These are phyloP conservation scores for Pholiota molesta DNA, from an alignment of 768 basidiomycete species.

Conservation along the genomic window DNA sequence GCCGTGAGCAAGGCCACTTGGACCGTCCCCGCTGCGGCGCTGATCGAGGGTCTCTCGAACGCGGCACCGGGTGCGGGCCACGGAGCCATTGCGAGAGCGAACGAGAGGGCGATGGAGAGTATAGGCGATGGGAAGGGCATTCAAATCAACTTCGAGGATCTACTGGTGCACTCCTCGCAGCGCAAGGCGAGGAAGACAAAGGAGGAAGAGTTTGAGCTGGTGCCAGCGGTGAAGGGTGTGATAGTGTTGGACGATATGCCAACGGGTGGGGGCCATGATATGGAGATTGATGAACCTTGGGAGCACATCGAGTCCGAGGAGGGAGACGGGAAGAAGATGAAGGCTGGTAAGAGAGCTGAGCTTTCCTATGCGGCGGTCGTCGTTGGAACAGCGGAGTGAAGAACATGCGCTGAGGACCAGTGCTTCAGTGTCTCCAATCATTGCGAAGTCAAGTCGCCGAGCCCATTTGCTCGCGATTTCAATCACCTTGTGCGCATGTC, in stretches of 20 bases:
- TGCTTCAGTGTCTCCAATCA: neutral
- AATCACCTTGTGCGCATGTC: neutral
- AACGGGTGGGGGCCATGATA: conserved; percentile 16
- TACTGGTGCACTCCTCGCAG: conserved; percentile 16
- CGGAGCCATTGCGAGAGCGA: conserved; percentile 7
- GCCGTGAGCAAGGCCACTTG: conserved; percentile 13
- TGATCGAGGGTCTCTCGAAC: conserved; percentile 4
- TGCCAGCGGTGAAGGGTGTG: conserved; percentile 56
- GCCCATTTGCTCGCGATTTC: neutral
- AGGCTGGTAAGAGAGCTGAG: neutral
- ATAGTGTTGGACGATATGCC: conserved; percentile 57
- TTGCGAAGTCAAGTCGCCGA: neutral
- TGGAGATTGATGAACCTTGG: neutral
- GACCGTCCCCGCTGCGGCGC: neutral
- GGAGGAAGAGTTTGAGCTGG: conserved; percentile 59
- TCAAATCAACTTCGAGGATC: conserved; percentile 7
- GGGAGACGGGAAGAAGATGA: conserved; percentile 1
- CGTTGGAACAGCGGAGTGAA: neutral
- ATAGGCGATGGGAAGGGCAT: neutral
- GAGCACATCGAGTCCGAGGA: neutral
- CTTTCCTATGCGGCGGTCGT: conserved; percentile 3
- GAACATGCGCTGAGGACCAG: neutral
- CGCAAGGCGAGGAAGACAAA: conserved; percentile 4
- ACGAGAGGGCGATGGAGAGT: neutral
- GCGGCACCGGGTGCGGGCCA: conserved; percentile 5